Evolutionary conservation across 768 basidiomycete species (phyloP).

Genomic region (Leccinum subgranulosum): DNA sequence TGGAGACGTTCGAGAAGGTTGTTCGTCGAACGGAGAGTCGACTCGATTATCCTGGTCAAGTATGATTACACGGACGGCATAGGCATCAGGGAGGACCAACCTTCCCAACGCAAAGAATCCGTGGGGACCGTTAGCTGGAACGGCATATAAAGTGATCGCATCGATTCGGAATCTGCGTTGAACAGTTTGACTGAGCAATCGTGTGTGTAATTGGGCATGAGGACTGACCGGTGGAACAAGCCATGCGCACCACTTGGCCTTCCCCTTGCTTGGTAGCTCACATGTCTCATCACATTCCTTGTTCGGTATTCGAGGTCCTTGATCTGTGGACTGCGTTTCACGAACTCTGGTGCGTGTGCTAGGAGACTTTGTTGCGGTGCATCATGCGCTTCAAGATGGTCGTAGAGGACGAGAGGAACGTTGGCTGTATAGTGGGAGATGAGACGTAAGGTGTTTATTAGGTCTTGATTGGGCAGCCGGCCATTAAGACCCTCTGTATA

Average conservation of each 20-base stretch:
- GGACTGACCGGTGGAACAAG: conserved; percentile 73
- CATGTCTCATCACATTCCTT: conserved; percentile 66
- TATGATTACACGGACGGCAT: background rate
- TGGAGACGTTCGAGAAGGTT: conserved; percentile 95
- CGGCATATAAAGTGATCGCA: conserved; percentile 84
- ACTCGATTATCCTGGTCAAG: conserved; percentile 69
- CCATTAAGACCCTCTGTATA: conserved; percentile 89
- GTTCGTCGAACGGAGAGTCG: conserved; percentile 84
- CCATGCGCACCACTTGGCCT: conserved; percentile 86
- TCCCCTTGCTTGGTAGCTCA: conserved; percentile 75
- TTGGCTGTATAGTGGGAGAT: conserved; percentile 72
- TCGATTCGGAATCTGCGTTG: conserved; percentile 82
- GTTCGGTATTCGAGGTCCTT: conserved; percentile 56
- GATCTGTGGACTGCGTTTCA: conserved; percentile 43
- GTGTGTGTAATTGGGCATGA: conserved; percentile 15
- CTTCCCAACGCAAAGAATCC: conserved; percentile 92
- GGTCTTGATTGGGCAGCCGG: conserved; percentile 92
- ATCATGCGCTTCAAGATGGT: conserved; percentile 59
- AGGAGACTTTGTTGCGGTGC: conserved; percentile 33
- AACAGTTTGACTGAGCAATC: background rate
- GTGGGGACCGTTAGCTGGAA: conserved; percentile 88
- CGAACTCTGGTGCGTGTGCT: conserved; percentile 44
- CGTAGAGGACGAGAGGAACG: conserved; percentile 78
- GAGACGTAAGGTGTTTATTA: conserved; percentile 75
- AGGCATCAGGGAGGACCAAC: conserved; percentile 39